These are phyloP conservation scores for Candida patagonica DNA, from an alignment of 805 yeast species.

Conservation along the genomic window DNA sequence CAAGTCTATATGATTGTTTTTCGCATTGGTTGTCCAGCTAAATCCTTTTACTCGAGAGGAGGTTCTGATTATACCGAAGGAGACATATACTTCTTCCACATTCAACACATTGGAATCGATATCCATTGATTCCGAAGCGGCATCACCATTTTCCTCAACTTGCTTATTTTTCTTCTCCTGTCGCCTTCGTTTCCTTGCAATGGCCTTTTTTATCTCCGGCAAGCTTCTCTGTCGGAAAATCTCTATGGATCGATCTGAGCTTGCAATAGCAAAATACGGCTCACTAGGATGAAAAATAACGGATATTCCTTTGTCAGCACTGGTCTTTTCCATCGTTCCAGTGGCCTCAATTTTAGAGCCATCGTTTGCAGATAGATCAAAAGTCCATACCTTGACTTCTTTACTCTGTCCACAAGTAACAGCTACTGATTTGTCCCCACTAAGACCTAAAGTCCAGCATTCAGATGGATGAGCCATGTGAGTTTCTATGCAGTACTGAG, in stretches of 20 bases:
- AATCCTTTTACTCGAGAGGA: constrained; percentile 53
- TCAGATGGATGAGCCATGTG: constrained; percentile 91
- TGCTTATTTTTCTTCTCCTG: constrained; percentile 39
- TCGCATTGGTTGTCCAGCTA: constrained; percentile 42
- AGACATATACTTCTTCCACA: constrained; percentile 41
- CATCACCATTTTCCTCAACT: constrained; percentile 41
- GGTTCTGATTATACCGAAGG: constrained; percentile 60
- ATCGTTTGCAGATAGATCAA: constrained; percentile 48
- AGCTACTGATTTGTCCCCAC: constrained; percentile 25
- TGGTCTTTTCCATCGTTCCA: constrained; percentile 63
- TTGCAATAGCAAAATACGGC: constrained; percentile 55
- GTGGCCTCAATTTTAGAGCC: constrained; percentile 44
- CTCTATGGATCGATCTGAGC: constrained; percentile 74
- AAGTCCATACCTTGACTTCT: constrained; percentile 73
- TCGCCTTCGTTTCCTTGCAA: constrained; percentile 68
- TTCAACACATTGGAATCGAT: constrained; percentile 1
- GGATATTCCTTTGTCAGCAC: constrained; percentile 47
- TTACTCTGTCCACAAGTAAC: constrained; percentile 74
- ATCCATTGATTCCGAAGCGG: constrained; percentile 37
- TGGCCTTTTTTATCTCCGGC: constrained; percentile 72
- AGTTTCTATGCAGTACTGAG: constrained; percentile 88
- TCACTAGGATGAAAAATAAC: constrained; percentile 43
- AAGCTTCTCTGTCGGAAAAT: constrained; percentile 64
- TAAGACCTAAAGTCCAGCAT: constrained; percentile 72
- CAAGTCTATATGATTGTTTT: constrained; percentile 43